Evolutionary conservation across 2,329 filamentous ascomycete species (phyloP), one percentile per base, ranked within the genome.

Genomic region (Aspergillus sp.): DNA sequence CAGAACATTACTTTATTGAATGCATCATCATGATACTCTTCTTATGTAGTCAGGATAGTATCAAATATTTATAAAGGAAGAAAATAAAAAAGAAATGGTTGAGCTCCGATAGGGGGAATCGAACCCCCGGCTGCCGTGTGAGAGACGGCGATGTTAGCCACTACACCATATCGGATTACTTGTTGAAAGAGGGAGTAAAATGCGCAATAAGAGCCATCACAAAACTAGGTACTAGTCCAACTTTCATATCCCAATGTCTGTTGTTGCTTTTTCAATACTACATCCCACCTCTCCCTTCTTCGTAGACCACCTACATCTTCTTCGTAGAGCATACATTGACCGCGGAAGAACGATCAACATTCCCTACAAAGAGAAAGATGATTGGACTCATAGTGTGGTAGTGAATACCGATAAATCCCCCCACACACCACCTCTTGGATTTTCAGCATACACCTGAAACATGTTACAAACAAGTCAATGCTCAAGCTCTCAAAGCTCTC

Each of bases 81-180:
- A 28, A 55, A 19, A 2, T 3, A 15, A 32, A 28, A 12, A 32
- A 12, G 30, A 15, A 13, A 30, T 7, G 6, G n/a, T 17, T 48
- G 6, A 49, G 32, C 56, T 69, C 67, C 67, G 65, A 67, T 61
- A 60, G 36, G 67, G 66, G 66, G 63, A 69, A 69, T 69, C 66
- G 66, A 68, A 69, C 66, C 66, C 67, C 67, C 36, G 55, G 67
- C 67, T 69, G 67, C 62, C 60, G 67, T 68, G 67, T 69, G 69
- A 70, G 65, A 65, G 63, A 64, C 63, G 56, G 61, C 63, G 61
- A 65, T 67, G 65, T 67, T 67, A 65, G 45, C 63, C 63, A 67
- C 53, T 67, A 67, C 65, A 67, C 65, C 65, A 67, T 57, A 67
- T 65, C 65, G 61, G 63, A 67, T 55, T 6, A 25, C 6, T 53